Conservation (phyloP, 2,329 filamentous ascomycete species). For the Colletotrichum sp. region DNA sequence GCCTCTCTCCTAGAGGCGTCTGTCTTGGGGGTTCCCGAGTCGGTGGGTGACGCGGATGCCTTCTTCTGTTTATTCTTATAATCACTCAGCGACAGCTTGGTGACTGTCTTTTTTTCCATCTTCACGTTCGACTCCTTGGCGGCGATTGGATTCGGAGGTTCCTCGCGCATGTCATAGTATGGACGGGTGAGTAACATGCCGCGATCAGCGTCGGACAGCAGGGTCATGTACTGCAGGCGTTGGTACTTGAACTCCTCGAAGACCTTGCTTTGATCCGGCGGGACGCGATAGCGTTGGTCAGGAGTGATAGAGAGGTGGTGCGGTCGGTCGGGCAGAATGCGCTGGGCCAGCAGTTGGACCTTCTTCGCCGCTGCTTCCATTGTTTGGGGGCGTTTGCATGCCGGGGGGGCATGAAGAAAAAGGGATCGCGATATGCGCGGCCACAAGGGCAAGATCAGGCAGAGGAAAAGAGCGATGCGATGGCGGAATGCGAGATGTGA, state of each 20-base stretch:
- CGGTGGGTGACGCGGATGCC: slow-evolving; percentile 18
- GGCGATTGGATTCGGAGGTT: slow-evolving; percentile 46
- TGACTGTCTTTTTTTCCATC: slow-evolving; percentile 51
- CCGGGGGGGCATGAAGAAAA: slow-evolving; percentile 19
- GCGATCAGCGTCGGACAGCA: slow-evolving; percentile 62
- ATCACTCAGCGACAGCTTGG: slow-evolving; percentile 60
- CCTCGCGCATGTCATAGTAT: slow-evolving; percentile 62
- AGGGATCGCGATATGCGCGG: slow-evolving; percentile 6
- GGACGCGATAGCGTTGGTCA: slow-evolving; percentile 51
- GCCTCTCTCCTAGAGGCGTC: slow-evolving; percentile 28
- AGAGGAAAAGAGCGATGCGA: background rate
- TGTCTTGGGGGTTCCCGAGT: slow-evolving; percentile 24
- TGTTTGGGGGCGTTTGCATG: slow-evolving; percentile 39
- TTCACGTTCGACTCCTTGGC: slow-evolving; percentile 43
- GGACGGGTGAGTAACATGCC: slow-evolving; percentile 61
- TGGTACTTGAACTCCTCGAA: slow-evolving; percentile 55
- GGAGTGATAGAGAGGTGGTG: slow-evolving; percentile 57
- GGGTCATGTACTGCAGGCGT: slow-evolving; percentile 62
- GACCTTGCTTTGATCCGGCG: slow-evolving; percentile 42
- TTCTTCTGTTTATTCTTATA: slow-evolving; percentile 61
- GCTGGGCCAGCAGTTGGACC: slow-evolving; percentile 57
- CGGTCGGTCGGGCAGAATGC: slow-evolving; percentile 55
- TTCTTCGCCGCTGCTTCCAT: slow-evolving; percentile 66
- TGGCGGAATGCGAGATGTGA: background rate
- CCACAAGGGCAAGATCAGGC: background rate